Percentiles rank a stretch among this genome's conserved stretches.
phyloP scores from a whole-genome alignment of 305 asterid species.

The Fraxinus nigra region DNA sequence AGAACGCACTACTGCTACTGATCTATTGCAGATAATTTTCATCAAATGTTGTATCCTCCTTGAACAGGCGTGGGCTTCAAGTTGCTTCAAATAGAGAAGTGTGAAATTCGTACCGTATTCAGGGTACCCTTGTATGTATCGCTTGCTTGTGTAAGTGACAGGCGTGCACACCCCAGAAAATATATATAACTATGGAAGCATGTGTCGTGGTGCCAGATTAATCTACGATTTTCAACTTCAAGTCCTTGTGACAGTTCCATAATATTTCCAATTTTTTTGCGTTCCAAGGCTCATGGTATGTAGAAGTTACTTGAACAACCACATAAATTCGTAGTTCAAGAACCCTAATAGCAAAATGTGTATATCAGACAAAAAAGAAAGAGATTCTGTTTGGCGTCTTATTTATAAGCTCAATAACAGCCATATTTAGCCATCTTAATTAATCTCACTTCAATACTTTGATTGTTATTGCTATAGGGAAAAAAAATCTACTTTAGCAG shows the following conservation, averaged over 20 bases:
- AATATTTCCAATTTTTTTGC: too few relatives aligned
- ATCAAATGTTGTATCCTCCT: conserved; percentile 26
- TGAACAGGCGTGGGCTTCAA: conserved; percentile 24
- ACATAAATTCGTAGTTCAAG: background rate
- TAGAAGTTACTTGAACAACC: background rate
- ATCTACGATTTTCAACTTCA: background rate
- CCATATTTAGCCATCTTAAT: too few relatives aligned
- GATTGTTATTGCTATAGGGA: too few relatives aligned
- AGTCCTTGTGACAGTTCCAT: background rate
- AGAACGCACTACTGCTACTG: background rate
- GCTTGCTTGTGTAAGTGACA: background rate
- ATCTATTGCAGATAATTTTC: conserved; percentile 19
- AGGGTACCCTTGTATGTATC: background rate
- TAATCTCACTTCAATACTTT: too few relatives aligned
- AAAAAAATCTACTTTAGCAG: too few relatives aligned
- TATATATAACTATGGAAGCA: background rate
- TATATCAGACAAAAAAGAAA: background rate
- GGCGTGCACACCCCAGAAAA: background rate
- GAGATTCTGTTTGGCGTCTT: background rate
- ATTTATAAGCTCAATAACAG: too few relatives aligned
- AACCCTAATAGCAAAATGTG: background rate
- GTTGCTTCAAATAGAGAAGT: conserved; percentile 18
- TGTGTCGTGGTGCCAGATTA: background rate
- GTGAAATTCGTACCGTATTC: conserved; percentile 5
- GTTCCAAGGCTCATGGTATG: background rate